Conservation (phyloP, 2,329 filamentous ascomycete species). For the Claviceps capensis region DNA sequence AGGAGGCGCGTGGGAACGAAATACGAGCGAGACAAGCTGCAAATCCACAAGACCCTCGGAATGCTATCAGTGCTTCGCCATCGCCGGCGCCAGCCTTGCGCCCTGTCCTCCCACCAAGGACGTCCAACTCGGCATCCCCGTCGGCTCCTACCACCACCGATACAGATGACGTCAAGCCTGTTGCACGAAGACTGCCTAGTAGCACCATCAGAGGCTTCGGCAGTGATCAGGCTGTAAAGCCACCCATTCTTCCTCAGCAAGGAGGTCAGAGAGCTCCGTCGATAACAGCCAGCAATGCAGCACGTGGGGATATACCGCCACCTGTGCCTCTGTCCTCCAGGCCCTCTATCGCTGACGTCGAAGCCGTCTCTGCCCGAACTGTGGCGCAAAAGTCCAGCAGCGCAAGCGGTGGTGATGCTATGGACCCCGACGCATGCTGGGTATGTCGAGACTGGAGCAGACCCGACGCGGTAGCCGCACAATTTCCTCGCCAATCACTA, state of each 20-base stretch:
- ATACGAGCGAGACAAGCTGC: constrained; percentile 5
- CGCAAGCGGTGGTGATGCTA: not conserved
- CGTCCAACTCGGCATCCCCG: constrained; percentile 17
- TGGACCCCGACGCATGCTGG: constrained; percentile 42
- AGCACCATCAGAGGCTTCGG: constrained; percentile 12
- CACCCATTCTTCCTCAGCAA: not conserved
- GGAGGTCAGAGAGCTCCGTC: constrained; percentile 4
- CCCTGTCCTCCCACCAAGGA: constrained; percentile 33
- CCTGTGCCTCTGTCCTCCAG: constrained; percentile 38
- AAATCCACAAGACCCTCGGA: constrained; percentile 2
- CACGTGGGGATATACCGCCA: constrained; percentile 28
- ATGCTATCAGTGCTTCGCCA: constrained; percentile 15
- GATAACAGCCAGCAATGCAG: not conserved
- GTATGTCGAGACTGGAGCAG: constrained; percentile 78
- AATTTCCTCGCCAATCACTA: constrained; percentile 59
- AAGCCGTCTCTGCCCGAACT: constrained; percentile 25
- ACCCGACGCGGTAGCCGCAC: constrained; percentile 64
- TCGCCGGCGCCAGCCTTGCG: constrained; percentile 14
- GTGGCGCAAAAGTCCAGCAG: constrained; percentile 11
- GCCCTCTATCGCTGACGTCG: constrained; percentile 37
- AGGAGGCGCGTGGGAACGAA: constrained; percentile 3
- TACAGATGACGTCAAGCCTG: constrained; percentile 2
- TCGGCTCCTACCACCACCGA: constrained; percentile 1
- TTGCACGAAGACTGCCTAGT: constrained; percentile 5
- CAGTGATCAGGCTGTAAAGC: constrained; percentile 3